Evolutionary conservation across 352 stramenopile genomes (phyloP), one percentile per base, ranked within the genome.

Genomic region (Aphanomyces cochlioides): DNA sequence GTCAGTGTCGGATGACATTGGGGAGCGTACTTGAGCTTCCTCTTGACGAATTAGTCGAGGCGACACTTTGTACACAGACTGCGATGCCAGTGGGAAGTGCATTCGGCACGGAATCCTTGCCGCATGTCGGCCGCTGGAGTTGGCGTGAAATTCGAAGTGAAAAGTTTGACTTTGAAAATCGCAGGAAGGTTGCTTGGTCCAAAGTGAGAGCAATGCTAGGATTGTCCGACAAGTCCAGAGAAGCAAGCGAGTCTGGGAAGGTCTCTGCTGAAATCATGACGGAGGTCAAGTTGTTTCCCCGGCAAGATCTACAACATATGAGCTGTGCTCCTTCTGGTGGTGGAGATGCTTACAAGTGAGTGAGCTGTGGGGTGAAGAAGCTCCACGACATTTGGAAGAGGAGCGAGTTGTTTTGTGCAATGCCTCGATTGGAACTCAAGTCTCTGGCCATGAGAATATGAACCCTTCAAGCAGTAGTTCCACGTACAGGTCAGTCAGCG

Each of bases 251-350:
- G 43, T n/a, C 43, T n/a, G 43, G 17, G 43, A 50, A n/a, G 2
- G 43, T 12, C 10, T 50, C 10, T n/a, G 54, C 36, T 10, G n/a
- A 43, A 10, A 37, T 6, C 10, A 4, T n/a, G 7, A 61, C 10
- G 54, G n/a, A 28, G 5, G 34, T 61, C 19, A 61, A 37, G 15
- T 61, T 61, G 37, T 61, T 61, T 7, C 54, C 54, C 5, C 54
- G 54, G 17, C 39, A 40, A 40, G 39, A 61, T 37, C 54, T 61
- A 41, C 19, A n/a, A 28, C 50, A 36, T 21, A 58, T 36, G 50
- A 19, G 21, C 28, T 28, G 1, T 28, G 28, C 28, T 28, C 28
- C 2, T 28, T 28, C 28, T 28, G 1, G 28, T 28, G 1, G 28
- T 28, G 28, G 28, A 28, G 28, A 28, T 28, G 28, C 28, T 28